Base-by-base conservation (phyloP, 257 asterid species). In the Penstemon eatonii region DNA sequence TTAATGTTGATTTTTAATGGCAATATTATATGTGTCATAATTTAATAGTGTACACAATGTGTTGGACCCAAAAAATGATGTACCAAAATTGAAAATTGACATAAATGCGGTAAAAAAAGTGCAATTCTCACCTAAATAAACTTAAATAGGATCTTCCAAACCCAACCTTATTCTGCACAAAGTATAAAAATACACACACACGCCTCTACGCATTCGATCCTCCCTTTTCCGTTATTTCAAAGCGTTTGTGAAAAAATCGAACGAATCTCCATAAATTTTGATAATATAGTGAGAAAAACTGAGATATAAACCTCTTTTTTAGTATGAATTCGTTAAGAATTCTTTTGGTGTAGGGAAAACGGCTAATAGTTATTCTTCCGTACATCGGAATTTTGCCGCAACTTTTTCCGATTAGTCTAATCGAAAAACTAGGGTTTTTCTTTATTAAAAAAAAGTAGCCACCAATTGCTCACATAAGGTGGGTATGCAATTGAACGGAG, bases 401-500 rank as follows among this genome's bases (percentile, higher is more conserved):
- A 33, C 49, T 56, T 63, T 62, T 25, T 25, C 33, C 33, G 33
- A 57, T 12, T 7, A 58, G 25, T 61, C 51, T 6, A 71, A 59
- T 66, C 25, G 42, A 19, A 49, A 41, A 62, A 62, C 53, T 43
- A 73, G 68, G 71, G 70, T 61, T 66, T 41, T 41, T 55, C 33
- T 10, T n/a, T 7, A 19, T 46, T 9, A 58, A 60, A 66, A 25
- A 25, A 25, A 25, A 25, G 33, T 25, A 25, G 33, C 33, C 33
- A 25, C 33, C 33, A 25, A 25, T 25, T 25, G 69, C 65, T 3
- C 11, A 50, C 3, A 15, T 9, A 49, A 5, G 39, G 60, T 42
- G 52, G 50, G 19, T 41, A 79, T 79, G 84, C 72, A 79, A 57
- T 59, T 75, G 75, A 56, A 65, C 65, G 81, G 68, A 65, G 46